Evolutionary conservation across 208 protist genomes (phyloP).

Genomic region (Leptomonas pyrrhocoris): DNA sequence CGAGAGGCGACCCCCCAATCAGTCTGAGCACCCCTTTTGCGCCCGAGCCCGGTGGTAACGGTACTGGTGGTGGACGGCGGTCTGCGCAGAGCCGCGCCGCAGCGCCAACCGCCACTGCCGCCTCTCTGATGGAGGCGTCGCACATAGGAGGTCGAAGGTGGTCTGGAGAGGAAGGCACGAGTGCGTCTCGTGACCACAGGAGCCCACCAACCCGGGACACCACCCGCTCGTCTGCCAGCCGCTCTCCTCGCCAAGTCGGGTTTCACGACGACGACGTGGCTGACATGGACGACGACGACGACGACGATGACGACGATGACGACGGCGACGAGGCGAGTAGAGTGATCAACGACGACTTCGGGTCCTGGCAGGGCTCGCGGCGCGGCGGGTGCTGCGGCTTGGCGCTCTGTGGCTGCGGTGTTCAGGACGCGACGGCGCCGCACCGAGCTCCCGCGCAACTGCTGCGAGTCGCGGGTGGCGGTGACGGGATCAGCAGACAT

Average conservation of each 20-base stretch:
- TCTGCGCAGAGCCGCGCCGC: background rate
- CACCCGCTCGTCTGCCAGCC: background rate
- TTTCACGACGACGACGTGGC: background rate
- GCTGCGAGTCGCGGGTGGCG: background rate
- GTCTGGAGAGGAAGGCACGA: background rate
- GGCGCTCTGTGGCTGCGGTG: constrained; percentile 21
- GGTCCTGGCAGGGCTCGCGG: background rate
- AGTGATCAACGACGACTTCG: background rate
- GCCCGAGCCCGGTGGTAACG: background rate
- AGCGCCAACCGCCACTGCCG: background rate
- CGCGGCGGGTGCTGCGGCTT: constrained; percentile 8
- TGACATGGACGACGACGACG: background rate
- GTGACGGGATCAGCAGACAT: background rate
- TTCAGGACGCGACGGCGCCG: constrained; percentile 6
- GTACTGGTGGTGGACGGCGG: background rate
- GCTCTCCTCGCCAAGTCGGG: background rate
- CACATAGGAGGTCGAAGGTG: background rate
- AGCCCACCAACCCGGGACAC: background rate
- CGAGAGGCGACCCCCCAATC: background rate
- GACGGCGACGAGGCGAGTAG: background rate
- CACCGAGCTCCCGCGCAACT: background rate
- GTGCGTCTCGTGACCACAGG: background rate
- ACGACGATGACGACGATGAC: background rate
- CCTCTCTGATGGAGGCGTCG: background rate
- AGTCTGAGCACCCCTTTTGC: background rate